Evolutionary conservation across 2,329 filamentous ascomycete genomes (phyloP), one percentile per base, ranked within the genome.

Genomic region (Cadophora sp.): DNA sequence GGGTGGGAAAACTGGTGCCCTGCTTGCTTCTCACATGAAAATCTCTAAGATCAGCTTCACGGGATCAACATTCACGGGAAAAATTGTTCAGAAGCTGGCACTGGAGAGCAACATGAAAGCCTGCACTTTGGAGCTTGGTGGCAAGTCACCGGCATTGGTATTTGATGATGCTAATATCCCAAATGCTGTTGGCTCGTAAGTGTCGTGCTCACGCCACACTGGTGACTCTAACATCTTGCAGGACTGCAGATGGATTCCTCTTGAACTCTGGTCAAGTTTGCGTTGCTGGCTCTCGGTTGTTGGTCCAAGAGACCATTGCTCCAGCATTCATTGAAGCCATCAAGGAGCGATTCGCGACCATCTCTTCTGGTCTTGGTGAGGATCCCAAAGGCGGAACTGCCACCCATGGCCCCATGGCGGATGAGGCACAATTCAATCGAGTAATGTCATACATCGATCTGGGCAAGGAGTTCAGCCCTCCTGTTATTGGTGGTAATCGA

Each of bases 231-330:
- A 58, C 55, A 31, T 22, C 31, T 37, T 65, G 56, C 8, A 80
- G 78, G 75, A 76, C 75, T 22, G 76, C 76, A 55, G 76, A 77
- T 70, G 74, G 79, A 19, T 79, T 92, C 84, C 89, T 91, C 81
- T 88, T 88, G 65, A 92, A 92, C 74, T 88, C 87, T 0, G 91
- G 90, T 26, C 91, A 93, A 78, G 89, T 92, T 61, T 93, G 91
- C 81, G 91, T 90, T 37, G 92, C 92, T 72, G 89, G 89, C 7
- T 92, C 89, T 1, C 82, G 91, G 2, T 88, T 93, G 9, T 92
- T 92, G 76, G 85, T 93, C 4, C 89, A 89, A 1, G 79, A 82
- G 50, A 74, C 77, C 48, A 84, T 91, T 78, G 89, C 91, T 71
- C 71, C 81, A 14, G 80, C 79, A 5, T 93, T 93, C 73, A 86